Base-by-base conservation (phyloP, 2,329 filamentous ascomycete genomes). In the Zalaria obscura region DNA sequence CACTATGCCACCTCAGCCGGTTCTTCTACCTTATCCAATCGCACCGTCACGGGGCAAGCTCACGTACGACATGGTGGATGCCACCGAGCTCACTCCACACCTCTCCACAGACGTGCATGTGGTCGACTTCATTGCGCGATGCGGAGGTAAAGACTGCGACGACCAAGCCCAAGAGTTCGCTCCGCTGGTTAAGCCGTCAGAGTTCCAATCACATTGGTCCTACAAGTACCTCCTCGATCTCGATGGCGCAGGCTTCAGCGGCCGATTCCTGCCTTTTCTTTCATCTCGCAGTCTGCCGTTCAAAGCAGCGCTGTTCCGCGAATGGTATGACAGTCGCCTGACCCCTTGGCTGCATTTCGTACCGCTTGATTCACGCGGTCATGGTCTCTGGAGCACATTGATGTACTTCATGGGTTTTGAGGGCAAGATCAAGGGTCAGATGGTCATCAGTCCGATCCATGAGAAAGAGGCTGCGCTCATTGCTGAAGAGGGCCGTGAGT, bases 321-420 rank as follows among this genome's bases (percentile, higher is more conserved):
- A 85, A 54, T 93, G 85, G 85, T 84, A 80, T 59, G 80, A 83
- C 44, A 76, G 79, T 39, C 74, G 85, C 4, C 61, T 91, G 10
- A 72, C 70, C 44, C 75, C 84, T 0, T 93, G 84, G 84, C 64
- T 79, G 36, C 84, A 93, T 56, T 91, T 86, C 51, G 78, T 89
- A 2, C 85, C 85, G 5, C 62, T 88, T 10, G 84, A 91, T 55
- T 50, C 80, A 2, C 72, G 84, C 3, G 75, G 83, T 18, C 81
- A 87, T 45, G 81, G 74, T 1, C 62, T 91, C 34, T 85, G 83
- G 65, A 77, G 75, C 47, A 84, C 79, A 0, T 60, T 88, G 41
- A 73, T 80, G 0, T 91, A 86, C 59, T 89, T 91, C 53, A 64
- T 70, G 4, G 82, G 80, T 0, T 66, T 75, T 4, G 63, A 69